phyloP scores from a whole-genome alignment of 1,284 basidiomycete genomes.

The Hortiboletus rubellus region DNA sequence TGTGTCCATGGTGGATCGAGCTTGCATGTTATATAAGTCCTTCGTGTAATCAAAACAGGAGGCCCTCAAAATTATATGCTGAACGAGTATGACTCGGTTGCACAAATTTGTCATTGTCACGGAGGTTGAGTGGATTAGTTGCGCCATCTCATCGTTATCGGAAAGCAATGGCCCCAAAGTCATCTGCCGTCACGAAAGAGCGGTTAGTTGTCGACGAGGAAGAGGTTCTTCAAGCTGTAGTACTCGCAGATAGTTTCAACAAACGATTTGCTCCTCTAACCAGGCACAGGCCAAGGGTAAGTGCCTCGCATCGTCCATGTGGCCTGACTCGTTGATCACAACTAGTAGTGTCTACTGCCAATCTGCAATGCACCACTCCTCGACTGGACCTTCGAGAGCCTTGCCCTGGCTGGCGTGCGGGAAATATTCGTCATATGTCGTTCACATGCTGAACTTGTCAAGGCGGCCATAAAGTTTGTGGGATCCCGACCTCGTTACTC shows the following conservation, averaged over 20 bases:
- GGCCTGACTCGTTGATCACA: slow-evolving; percentile 14
- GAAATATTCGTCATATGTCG: slow-evolving; percentile 94
- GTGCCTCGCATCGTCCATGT: slow-evolving; percentile 23
- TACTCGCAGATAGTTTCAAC: slow-evolving; percentile 95
- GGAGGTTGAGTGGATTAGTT: not conserved
- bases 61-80: slow-evolving; percentile 7
- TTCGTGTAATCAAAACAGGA: slow-evolving; percentile 55
- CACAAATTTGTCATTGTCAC: not conserved
- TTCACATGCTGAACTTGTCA: slow-evolving; percentile 83
- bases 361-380: slow-evolving; percentile 93
- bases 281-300: slow-evolving; percentile 75
- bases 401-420: slow-evolving; percentile 89
- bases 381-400: slow-evolving; percentile 95
- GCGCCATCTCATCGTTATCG: not conserved
- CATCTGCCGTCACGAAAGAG: slow-evolving; percentile 52
- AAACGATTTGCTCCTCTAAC: slow-evolving; percentile 90
- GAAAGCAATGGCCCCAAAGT: slow-evolving; percentile 62
- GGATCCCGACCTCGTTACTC: slow-evolving; percentile 11
- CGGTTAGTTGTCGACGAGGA: slow-evolving; percentile 68
- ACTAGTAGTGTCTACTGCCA: slow-evolving; percentile 80
- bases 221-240: slow-evolving; percentile 85
- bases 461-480: slow-evolving; percentile 75
- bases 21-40: slow-evolving; percentile 54
- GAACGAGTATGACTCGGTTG: slow-evolving; percentile 26
- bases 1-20: slow-evolving; percentile 34